A percentile compares a stretch with the other conserved stretches of the same genome.
These are phyloP conservation scores for Sporobolomyces roseus DNA, from an alignment of 768 basidiomycete genomes.

Conservation along the genomic window DNA sequence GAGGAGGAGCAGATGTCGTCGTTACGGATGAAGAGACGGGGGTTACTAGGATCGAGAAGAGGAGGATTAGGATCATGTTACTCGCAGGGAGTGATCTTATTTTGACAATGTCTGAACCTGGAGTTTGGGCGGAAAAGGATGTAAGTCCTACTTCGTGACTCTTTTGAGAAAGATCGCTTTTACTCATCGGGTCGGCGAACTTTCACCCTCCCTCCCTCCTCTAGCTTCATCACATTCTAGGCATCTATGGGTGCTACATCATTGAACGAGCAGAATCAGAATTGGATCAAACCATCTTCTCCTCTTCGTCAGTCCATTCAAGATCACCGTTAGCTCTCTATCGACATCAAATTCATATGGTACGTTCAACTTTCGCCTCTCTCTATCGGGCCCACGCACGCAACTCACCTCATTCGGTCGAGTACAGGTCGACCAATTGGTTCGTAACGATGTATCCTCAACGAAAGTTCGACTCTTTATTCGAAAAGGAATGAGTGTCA, in stretches of 20 bases:
- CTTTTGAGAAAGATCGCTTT: not conserved
- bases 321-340: conserved; percentile 53
- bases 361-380: conserved; percentile 15
- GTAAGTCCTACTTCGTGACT: too few species aligned
- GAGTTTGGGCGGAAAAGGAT: conserved; percentile 92
- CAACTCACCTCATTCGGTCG: not conserved
- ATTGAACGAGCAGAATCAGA: conserved; percentile 89
- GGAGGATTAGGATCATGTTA: conserved; percentile 79
- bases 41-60: conserved; percentile 55
- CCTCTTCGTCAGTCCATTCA: conserved; percentile 44
- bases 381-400: too few species aligned
- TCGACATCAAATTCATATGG: conserved; percentile 54
- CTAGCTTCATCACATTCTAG: conserved; percentile 92
- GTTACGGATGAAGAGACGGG: conserved; percentile 22
- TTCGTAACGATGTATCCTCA: conserved; percentile 60
- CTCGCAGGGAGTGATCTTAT: conserved; percentile 98
- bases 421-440: conserved; percentile 36
- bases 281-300: conserved; percentile 52
- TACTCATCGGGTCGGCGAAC: not conserved
- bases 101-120: conserved; percentile 95
- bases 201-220: not conserved
- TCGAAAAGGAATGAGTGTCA: conserved; percentile 54
- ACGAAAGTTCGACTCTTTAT: conserved; percentile 67
- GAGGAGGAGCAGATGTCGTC: conserved; percentile 56
- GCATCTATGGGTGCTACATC: conserved; percentile 88